Percentiles rank a stretch among this genome's conserved stretches.
phyloP scores from a whole-genome alignment of 2,329 filamentous ascomycete species.

The Plenodomus biglobosus region DNA sequence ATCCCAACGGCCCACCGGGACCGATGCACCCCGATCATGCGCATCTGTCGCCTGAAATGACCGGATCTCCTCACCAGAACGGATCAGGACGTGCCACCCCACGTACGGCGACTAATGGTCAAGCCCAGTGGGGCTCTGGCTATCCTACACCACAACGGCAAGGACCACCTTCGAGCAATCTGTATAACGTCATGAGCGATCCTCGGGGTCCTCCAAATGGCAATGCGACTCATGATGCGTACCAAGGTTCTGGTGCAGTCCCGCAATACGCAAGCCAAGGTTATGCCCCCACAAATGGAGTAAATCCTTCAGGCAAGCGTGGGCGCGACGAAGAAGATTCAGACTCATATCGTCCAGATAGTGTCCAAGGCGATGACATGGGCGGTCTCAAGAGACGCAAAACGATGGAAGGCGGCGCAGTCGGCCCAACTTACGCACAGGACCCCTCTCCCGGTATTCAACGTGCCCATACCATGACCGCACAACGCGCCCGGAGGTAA shows the following conservation, averaged over 20 bases:
- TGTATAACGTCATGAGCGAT: conserved; percentile 89
- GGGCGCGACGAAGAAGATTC: conserved; percentile 65
- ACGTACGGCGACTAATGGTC: conserved; percentile 70
- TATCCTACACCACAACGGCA: conserved; percentile 79
- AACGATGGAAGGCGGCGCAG: conserved; percentile 59
- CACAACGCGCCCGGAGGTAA: conserved; percentile 37
- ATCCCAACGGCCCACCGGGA: conserved; percentile 63
- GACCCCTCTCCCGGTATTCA: conserved; percentile 38
- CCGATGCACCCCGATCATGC: conserved; percentile 70
- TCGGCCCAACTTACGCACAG: conserved; percentile 35
- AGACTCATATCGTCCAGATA: conserved; percentile 67
- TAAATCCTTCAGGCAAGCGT: conserved; percentile 60
- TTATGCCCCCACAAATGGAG: conserved; percentile 63
- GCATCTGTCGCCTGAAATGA: conserved; percentile 80
- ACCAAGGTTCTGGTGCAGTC: conserved; percentile 64
- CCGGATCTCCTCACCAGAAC: conserved; percentile 79
- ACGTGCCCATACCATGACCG: conserved; percentile 34
- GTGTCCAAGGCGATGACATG: conserved; percentile 57
- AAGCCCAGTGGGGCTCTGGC: conserved; percentile 70
- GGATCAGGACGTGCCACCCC: conserved; percentile 84
- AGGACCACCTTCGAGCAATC: conserved; percentile 69
- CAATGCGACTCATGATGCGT: conserved; percentile 67
- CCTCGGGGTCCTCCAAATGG: conserved; percentile 69
- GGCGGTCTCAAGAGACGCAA: conserved; percentile 76
- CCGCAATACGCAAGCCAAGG: conserved; percentile 62